Evolutionary conservation across 306 rosid genomes (phyloP), one percentile per base, ranked within the genome.

Genomic region (Lupinus albus): DNA sequence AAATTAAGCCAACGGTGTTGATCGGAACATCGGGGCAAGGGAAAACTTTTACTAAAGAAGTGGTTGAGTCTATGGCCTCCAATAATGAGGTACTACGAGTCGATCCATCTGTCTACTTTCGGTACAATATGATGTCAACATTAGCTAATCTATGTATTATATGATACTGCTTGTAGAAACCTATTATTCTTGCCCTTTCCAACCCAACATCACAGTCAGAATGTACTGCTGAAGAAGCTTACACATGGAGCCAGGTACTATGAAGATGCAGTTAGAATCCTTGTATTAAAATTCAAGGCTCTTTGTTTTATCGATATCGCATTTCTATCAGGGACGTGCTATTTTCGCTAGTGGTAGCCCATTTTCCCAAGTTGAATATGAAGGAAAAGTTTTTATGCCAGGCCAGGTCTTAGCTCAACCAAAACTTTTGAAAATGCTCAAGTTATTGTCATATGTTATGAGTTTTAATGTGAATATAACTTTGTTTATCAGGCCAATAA

Each of bases 1-100:
- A 61, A 66, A 89, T 92, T 78, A 92, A 87, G 76, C 98, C 98
- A 36, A 92, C 96, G 0, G 96, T 87, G 70, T 75, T 92, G 77
- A 84, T 92, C 51, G 98, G 98, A 81, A 92, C 98, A 11, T 92
- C 98, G 33, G 98, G 96, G 15, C 86, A 78, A 17, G 98, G 98
- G 76, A 83, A 72, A 47, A 73, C 91, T 56, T 92, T 92, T 60
- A 89, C 89, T 6, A 76, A 81, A 71, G 87, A 87, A 15, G 96
- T 92, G 47, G 69, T 92, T 64, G 91, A 85, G 83, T 83, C 89
- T 21, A 89, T 92, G 98, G 82, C 96, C 12, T 50, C 85, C 62
- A 75, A 51, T 71, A 92, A 93, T 50, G 88, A 89, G 97, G 98
- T 93, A 71, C 47, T 7, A 39, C 49, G n/a, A n/a, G 8, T 50